Base-by-base conservation (phyloP, 73 alveolate genomes). In the Urostyla sp. region DNA sequence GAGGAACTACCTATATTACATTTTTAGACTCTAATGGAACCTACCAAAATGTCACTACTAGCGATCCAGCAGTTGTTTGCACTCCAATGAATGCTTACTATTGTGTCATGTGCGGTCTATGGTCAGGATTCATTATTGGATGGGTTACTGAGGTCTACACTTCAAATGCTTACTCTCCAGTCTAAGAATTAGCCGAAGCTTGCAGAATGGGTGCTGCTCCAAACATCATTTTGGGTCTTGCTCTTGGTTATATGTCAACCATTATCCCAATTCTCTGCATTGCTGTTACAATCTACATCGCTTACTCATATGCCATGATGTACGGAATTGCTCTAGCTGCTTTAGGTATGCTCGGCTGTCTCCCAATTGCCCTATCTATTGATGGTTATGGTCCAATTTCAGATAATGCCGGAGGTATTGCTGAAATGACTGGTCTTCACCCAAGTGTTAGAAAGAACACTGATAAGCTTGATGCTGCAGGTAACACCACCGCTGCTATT, bases 391-490 rank as follows among this genome's bases (percentile, higher is more conserved):
- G 98, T 59, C 99, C 99, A 35, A 93, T 96, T 63, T 81, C 98
- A 28, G 99, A 96, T 81, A 96, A 96, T 83, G 99, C 99, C 50
- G 99, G 99, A 21, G 99, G 99, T 83, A 96, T 96, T 63, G 98
- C 98, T 49, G 99, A 96, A 89, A 94, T 96, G 97, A 63, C 96
- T 30, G 97, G 87, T 57, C 89, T 94, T 79, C 95, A 82, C 45
- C 89, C 90, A 67, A 59, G 81, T 59, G 96, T 94, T 76, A 94
- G 99, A 74, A 83, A 90, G 63, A 78, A 82, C 49, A 96, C 99
- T 51, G 99, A 96, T 57, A 95, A 94, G 51, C 91, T 96, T 28
- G 99, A 96, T 75, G 98, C 99, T n/a, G 98, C 98, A 32, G 99
- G 99, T 15, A 94, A 94, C 85, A 92, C 98, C 48, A 93, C 98